Evolutionary conservation across 2,329 filamentous ascomycete genomes (phyloP).

Genomic region (Alternaria sp.): DNA sequence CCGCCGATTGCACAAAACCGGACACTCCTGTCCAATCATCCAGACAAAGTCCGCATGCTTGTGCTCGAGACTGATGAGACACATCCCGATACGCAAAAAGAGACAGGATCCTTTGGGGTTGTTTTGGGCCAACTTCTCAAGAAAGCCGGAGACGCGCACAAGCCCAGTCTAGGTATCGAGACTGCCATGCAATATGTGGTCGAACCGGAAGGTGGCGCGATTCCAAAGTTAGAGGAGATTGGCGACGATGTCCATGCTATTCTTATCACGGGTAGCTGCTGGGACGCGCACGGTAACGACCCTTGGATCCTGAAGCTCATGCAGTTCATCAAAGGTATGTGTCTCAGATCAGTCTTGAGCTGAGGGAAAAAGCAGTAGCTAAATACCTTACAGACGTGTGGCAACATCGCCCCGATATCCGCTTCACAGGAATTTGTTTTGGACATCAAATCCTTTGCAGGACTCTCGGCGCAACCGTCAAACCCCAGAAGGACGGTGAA

Average conservation of each 20-base stretch:
- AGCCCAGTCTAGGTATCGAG: constrained; percentile 62
- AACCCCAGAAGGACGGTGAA: constrained; percentile 47
- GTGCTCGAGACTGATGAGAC: constrained; percentile 66
- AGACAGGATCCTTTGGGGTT: constrained; percentile 61
- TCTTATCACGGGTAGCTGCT: constrained; percentile 56
- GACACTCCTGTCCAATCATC: constrained; percentile 29
- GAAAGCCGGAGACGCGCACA: constrained; percentile 58
- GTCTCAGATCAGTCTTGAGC: background rate
- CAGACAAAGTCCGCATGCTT: constrained; percentile 53
- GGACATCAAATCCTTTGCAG: constrained; percentile 57
- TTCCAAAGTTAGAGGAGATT: constrained; percentile 58
- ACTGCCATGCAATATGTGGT: constrained; percentile 64
- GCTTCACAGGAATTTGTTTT: constrained; percentile 57
- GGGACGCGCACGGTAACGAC: constrained; percentile 56
- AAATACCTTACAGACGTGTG: constrained; percentile 53
- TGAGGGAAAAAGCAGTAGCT: background rate
- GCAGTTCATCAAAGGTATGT: constrained; percentile 53
- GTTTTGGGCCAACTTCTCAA: constrained; percentile 61
- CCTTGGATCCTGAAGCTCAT: constrained; percentile 53
- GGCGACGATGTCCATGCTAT: constrained; percentile 52
- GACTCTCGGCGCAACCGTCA: constrained; percentile 50
- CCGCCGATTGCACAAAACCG: constrained; percentile 28
- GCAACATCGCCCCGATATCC: constrained; percentile 58
- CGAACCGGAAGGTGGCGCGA: constrained; percentile 43
- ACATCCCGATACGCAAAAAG: constrained; percentile 58